Base-by-base conservation (phyloP, 768 basidiomycete species). In the Tephrocybe rancida region DNA sequence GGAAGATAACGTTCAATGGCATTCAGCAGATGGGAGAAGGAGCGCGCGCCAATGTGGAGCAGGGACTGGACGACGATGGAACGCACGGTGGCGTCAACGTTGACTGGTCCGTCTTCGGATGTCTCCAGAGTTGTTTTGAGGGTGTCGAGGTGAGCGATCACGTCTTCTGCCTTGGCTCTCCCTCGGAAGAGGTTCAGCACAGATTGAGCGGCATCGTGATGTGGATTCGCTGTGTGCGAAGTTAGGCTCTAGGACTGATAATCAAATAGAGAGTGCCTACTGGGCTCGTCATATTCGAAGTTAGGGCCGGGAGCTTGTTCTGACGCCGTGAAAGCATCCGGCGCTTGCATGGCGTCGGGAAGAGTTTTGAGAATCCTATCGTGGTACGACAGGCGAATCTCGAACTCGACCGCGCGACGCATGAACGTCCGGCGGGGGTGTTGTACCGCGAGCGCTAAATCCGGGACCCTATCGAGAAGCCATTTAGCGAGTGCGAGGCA, bases 1-100 rank as follows among this genome's bases (percentile, higher is more conserved):
- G 83, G 82, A 1, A 95, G 83, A 64, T 95, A 98, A 16, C 97
- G 88, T 66, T 99, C 97, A 60, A 98, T 93, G 3, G 95, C 95
- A 64, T 98, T 98, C 60, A 98, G 84, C 61, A 98, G 87, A 70
- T 99, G 97, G 0, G 95, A 98, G 77, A 99, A 98, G 3, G 95
- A 97, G 14, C 97, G 87, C 2, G 91, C 86, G 47, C 97, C 97
- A 55, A 98, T 90, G 66, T 91, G 86, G 5, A 98, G 80, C 4
- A 98, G 80, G 11, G 91, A 92, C 61, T 98, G 94, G 43, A 92
- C 78, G 16, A 90, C 79, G 60, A 98, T 88, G 25, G 89, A 86
- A 21, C 92, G 86, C 35, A 88, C 75, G 47, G 86, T 69, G 16
- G 75, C 64, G 61, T 91, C 87, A 13, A 92, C 79, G 52, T 88